phyloP scores from a whole-genome alignment of 129 eudicot genomes.

The Saussurea involucrata region DNA sequence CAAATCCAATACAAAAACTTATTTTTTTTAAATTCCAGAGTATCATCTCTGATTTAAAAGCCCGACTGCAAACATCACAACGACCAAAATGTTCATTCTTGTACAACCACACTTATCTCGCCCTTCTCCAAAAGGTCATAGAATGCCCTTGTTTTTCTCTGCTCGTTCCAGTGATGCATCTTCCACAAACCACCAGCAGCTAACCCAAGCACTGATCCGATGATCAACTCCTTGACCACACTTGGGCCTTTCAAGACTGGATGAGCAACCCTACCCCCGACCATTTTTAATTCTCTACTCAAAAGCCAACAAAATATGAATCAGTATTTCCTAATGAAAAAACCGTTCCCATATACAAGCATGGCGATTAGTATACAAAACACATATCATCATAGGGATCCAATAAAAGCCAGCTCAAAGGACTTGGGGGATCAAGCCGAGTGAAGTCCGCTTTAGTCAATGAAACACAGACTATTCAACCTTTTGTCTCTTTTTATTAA shows the following conservation, averaged over 20 bases:
- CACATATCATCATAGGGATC: background rate
- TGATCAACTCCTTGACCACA: slow-evolving; percentile 39
- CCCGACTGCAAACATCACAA: background rate
- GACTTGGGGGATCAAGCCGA: background rate
- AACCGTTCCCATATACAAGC: background rate
- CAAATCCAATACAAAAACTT: slow-evolving; percentile 27
- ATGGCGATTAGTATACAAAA: background rate
- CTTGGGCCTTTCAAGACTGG: slow-evolving; percentile 43
- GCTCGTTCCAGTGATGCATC: slow-evolving; percentile 50
- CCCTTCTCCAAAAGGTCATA: slow-evolving; percentile 46
- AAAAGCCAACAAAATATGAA: slow-evolving; percentile 5
- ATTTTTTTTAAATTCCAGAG: slow-evolving; percentile 20
- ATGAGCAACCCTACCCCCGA: slow-evolving; percentile 45
- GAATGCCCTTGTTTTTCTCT: slow-evolving; percentile 37
- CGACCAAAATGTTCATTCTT: slow-evolving; percentile 24
- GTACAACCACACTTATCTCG: slow-evolving; percentile 38
- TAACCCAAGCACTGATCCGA: slow-evolving; percentile 39
- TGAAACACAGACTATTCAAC: background rate
- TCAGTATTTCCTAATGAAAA: background rate
- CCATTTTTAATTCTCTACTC: slow-evolving; percentile 23
- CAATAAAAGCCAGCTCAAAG: background rate
- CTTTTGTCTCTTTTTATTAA: background rate
- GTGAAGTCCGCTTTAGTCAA: background rate
- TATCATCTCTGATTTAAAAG: slow-evolving; percentile 26
- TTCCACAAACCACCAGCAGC: slow-evolving; percentile 43